These are phyloP conservation scores for Endothia cerciana DNA, from an alignment of 2,329 filamentous ascomycete genomes.

Conservation along the genomic window DNA sequence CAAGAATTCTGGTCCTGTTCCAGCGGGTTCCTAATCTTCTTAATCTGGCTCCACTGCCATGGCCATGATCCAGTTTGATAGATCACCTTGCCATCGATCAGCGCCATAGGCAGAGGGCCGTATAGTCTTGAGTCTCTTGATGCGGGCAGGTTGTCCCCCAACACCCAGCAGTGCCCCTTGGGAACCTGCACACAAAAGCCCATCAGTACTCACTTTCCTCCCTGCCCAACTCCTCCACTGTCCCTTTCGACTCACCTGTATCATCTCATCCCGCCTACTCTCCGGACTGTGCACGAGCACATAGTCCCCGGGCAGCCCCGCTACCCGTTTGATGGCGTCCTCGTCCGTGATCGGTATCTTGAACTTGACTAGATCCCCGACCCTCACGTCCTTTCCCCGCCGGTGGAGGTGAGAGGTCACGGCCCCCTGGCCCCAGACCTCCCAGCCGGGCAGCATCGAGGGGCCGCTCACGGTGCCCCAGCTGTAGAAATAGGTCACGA, in stretches of 20 bases:
- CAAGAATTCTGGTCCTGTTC: conserved; percentile 18
- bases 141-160: conserved; percentile 82
- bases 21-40: conserved; percentile 51
- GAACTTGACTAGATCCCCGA: conserved; percentile 87
- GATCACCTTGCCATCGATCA: conserved; percentile 83
- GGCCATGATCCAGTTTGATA: conserved; percentile 55
- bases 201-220: conserved; percentile 1
- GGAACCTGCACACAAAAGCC: conserved; percentile 65
- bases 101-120: conserved; percentile 82
- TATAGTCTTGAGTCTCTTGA: conserved; percentile 87
- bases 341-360: conserved; percentile 68
- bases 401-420: conserved; percentile 70
- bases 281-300: conserved; percentile 68
- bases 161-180: conserved; percentile 87
- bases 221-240: neutral
- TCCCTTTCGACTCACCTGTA: conserved; percentile 58
- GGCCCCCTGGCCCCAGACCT: conserved; percentile 67
- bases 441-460: conserved; percentile 88
- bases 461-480: conserved; percentile 68
- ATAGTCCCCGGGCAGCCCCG: conserved; percentile 77
- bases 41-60: conserved; percentile 47
- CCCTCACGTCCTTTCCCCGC: conserved; percentile 64
- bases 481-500: conserved; percentile 64
- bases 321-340: conserved; percentile 77
- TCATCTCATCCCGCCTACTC: conserved; percentile 55